phyloP scores from a whole-genome alignment of 2,329 filamentous ascomycete species.

The Davidsoniella australis region DNA sequence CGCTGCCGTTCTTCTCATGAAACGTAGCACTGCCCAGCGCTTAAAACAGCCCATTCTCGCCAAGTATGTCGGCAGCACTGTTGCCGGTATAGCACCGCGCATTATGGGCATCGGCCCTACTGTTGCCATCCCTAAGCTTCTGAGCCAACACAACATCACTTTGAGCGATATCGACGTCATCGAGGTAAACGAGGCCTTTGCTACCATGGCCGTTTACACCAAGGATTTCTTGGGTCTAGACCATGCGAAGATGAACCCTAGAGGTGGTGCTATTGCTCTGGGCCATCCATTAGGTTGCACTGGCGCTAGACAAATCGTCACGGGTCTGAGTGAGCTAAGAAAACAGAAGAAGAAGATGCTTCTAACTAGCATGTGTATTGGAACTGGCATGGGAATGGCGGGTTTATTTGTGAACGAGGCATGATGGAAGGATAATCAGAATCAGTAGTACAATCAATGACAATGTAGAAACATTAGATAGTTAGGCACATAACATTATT shows the following conservation, averaged over 20 bases:
- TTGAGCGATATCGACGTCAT: conserved; percentile 75
- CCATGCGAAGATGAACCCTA: conserved; percentile 61
- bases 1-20: conserved; percentile 82
- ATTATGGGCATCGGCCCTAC: conserved; percentile 93
- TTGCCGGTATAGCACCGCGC: conserved; percentile 75
- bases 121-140: conserved; percentile 63
- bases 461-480: neutral
- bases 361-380: conserved; percentile 79
- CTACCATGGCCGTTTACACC: conserved; percentile 95
- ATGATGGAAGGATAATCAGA: neutral
- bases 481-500: neutral
- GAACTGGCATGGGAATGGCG: conserved; percentile 53
- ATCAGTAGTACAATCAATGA: neutral
- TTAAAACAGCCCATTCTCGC: conserved; percentile 81
- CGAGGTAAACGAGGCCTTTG: conserved; percentile 96
- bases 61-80: conserved; percentile 85
- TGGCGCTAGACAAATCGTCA: conserved; percentile 69
- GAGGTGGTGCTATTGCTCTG: conserved; percentile 67
- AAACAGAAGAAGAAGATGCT: conserved; percentile 79
- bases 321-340: conserved; percentile 69
- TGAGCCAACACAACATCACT: conserved; percentile 59
- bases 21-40: conserved; percentile 72
- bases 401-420: conserved; percentile 46
- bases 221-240: conserved; percentile 54
- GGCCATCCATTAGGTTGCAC: conserved; percentile 71